Conservation (phyloP, 495 filamentous ascomycete genomes). For the Bombardia bombarda region DNA sequence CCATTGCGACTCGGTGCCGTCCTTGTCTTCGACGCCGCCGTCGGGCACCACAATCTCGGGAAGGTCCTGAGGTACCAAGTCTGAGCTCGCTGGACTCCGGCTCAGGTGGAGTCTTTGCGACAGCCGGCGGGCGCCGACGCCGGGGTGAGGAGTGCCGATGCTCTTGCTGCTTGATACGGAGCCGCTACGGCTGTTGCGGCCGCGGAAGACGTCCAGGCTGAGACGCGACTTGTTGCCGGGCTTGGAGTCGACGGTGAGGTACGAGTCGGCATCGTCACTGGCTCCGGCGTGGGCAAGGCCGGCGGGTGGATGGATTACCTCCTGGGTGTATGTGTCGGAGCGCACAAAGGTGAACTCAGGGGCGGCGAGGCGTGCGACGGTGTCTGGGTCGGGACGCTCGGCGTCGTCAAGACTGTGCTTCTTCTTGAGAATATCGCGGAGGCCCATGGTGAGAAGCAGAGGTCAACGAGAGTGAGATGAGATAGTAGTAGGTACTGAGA, state of each 20-base stretch:
- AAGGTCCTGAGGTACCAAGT: conserved; percentile 69
- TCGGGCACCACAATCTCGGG: conserved; percentile 57
- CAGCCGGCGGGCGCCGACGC: conserved; percentile 38
- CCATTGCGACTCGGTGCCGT: conserved; percentile 50
- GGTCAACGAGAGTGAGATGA: neutral
- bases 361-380: conserved; percentile 25
- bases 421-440: conserved; percentile 69
- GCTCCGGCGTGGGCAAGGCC: conserved; percentile 29
- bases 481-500: neutral
- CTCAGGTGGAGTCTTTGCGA: conserved; percentile 65
- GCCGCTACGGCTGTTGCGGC: conserved; percentile 42
- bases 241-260: conserved; percentile 26
- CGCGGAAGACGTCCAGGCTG: conserved; percentile 24
- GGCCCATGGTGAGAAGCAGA: conserved; percentile 48
- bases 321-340: conserved; percentile 71
- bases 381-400: conserved; percentile 22
- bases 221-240: conserved; percentile 13
- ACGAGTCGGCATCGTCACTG: conserved; percentile 15
- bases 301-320: conserved; percentile 61
- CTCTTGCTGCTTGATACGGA: conserved; percentile 34
- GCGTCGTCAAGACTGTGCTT: conserved; percentile 46
- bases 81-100: conserved; percentile 53
- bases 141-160: conserved; percentile 22
- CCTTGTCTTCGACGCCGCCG: conserved; percentile 34
- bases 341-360: conserved; percentile 81